phyloP scores from a whole-genome alignment of 306 rosid species.

The Erythrophleum fordii region DNA sequence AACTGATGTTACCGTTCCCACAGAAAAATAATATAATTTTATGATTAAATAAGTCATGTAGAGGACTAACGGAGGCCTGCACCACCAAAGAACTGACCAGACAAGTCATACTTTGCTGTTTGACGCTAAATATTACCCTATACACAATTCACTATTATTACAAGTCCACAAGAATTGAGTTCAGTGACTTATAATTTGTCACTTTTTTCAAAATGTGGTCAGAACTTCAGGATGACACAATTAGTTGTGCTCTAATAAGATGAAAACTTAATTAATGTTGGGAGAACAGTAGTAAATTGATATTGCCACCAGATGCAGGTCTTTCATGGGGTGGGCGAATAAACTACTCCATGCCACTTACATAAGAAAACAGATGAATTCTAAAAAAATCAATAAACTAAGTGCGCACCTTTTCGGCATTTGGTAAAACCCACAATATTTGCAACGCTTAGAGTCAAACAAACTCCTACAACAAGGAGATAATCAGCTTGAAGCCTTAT shows the following conservation, averaged over 20 bases:
- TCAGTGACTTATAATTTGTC: not conserved
- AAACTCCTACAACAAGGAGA: conserved; percentile 94
- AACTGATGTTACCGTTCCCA: too few relatives aligned
- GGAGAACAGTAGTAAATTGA: not conserved
- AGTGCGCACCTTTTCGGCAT: conserved; percentile 84
- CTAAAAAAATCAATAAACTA: conserved; percentile 28
- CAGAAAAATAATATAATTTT: not conserved
- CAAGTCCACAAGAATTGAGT: not conserved
- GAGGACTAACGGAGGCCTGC: not conserved
- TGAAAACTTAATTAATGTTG: not conserved
- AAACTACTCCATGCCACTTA: not conserved
- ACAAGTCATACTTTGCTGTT: not conserved
- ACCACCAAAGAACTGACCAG: not conserved
- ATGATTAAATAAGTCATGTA: not conserved
- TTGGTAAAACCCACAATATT: conserved; percentile 95
- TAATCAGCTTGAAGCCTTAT: conserved; percentile 97
- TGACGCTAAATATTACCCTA: not conserved
- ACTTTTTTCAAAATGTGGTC: not conserved
- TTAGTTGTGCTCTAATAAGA: not conserved
- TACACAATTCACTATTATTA: not conserved
- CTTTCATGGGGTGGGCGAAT: not conserved
- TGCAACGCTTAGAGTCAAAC: conserved; percentile 92
- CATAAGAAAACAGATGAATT: not conserved
- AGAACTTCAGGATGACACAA: not conserved
- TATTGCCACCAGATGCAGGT: not conserved